These are phyloP conservation scores for Forsythia suspensa DNA, from an alignment of 257 asterid genomes.

Conservation along the genomic window DNA sequence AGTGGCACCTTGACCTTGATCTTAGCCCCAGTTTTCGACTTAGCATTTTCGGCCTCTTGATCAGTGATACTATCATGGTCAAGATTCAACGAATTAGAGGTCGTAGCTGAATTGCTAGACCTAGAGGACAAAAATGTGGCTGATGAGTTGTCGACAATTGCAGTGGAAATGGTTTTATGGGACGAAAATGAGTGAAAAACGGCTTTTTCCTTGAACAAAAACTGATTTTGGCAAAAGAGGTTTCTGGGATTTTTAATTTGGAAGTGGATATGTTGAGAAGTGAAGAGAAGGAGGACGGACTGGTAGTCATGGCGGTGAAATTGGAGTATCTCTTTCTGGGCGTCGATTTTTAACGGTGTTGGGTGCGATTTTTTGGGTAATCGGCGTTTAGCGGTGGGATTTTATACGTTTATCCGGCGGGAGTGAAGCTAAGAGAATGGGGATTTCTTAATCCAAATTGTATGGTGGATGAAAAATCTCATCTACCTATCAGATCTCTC, in stretches of 20 bases:
- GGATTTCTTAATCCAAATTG: too few species aligned
- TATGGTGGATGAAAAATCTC: too few species aligned
- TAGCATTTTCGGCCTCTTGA: constrained; percentile 32
- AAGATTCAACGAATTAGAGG: constrained; percentile 29
- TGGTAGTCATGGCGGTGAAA: constrained; percentile 21
- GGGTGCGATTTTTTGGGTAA: too few species aligned
- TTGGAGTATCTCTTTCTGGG: background rate
- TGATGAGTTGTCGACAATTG: constrained; percentile 27
- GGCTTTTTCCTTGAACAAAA: background rate
- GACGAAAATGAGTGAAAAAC: constrained; percentile 2
- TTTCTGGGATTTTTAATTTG: constrained; percentile 12
- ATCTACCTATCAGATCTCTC: too few species aligned
- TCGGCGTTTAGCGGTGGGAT: too few species aligned
- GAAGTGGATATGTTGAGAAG: constrained; percentile 34
- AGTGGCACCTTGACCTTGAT: constrained; percentile 74
- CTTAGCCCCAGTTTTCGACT: constrained; percentile 46
- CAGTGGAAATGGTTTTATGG: constrained; percentile 27
- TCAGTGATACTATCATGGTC: constrained; percentile 26
- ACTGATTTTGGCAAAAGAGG: background rate
- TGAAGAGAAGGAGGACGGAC: constrained; percentile 25
- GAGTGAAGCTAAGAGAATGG: too few species aligned
- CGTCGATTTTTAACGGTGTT: too few species aligned
- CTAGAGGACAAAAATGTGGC: constrained; percentile 24
- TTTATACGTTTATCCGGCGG: too few species aligned
- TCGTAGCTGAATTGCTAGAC: constrained; percentile 29